Evolutionary conservation across 164 flowering plant species (phyloP).

Genomic region (Magnolia changhungtana): DNA sequence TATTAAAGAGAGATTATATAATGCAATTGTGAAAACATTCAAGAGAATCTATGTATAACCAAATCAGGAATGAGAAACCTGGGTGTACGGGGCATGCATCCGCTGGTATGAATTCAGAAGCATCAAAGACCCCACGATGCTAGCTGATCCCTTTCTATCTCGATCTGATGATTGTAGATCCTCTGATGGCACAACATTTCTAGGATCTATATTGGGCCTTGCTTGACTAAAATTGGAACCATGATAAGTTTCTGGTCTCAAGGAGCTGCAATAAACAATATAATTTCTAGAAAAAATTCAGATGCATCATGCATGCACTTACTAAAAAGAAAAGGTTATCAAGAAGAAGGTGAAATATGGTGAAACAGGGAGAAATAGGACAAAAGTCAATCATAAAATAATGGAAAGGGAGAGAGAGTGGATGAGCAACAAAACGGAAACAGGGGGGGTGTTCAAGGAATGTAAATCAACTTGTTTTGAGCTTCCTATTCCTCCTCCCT

Average conservation of each 20-base stretch:
- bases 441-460: no score
- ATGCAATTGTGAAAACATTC: background rate
- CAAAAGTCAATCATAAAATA: no score
- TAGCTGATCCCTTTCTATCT: constrained; percentile 76
- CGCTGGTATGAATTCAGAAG: constrained; percentile 70
- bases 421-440: no score
- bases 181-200: constrained; percentile 18
- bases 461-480: no score
- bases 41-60: background rate
- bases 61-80: constrained; percentile 39
- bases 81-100: constrained; percentile 91
- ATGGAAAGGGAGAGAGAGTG: no score
- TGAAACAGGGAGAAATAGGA: no score
- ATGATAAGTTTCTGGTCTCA: constrained; percentile 17
- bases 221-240: constrained; percentile 13
- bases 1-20: background rate
- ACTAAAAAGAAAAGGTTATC: background rate
- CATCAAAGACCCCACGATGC: constrained; percentile 74
- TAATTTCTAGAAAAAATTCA: background rate
- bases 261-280: constrained; percentile 20
- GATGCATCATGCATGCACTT: no score
- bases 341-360: background rate
- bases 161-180: constrained; percentile 25
- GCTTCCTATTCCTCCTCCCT: no score
- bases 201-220: constrained; percentile 14